Evolutionary conservation across 768 basidiomycete genomes (phyloP).

Genomic region (Clitopilus hobsonii): DNA sequence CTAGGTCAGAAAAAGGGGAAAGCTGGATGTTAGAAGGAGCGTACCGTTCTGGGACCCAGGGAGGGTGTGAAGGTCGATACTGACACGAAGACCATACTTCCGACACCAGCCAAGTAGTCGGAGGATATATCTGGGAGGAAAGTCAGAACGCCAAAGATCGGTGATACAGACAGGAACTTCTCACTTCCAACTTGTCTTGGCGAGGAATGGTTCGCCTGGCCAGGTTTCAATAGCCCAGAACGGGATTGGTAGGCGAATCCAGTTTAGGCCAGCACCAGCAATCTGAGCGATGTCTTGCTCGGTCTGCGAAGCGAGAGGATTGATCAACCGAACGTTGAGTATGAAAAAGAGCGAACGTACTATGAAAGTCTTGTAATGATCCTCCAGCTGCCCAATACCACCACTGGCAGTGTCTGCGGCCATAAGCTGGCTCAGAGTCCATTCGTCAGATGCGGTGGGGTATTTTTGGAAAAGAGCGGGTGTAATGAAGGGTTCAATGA

Average conservation of each 20-base stretch:
- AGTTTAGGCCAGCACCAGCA: conserved; percentile 77
- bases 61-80: conserved; percentile 73
- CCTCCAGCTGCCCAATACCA: conserved; percentile 51
- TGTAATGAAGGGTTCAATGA: conserved; percentile 58
- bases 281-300: conserved; percentile 79
- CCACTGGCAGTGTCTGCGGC: conserved; percentile 28
- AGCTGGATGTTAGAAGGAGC: no score
- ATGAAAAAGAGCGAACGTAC: conserved; percentile 32
- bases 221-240: conserved; percentile 85
- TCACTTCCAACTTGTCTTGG: conserved; percentile 70
- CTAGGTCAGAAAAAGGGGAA: conserved; percentile 1
- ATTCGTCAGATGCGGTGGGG: conserved; percentile 53
- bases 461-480: conserved; percentile 61
- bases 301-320: conserved; percentile 50
- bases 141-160: background rate
- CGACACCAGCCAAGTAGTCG: conserved; percentile 76
- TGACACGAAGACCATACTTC: conserved; percentile 86
- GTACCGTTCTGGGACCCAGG: conserved; percentile 78
- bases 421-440: conserved; percentile 60
- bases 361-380: conserved; percentile 76
- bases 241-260: conserved; percentile 73
- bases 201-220: conserved; percentile 72
- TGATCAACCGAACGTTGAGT: background rate
- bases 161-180: conserved; percentile 14
- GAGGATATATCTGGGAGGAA: conserved; percentile 53